Evolutionary conservation across 2,329 filamentous ascomycete genomes (phyloP).

Genomic region (Pseudogymnoascus sp.): DNA sequence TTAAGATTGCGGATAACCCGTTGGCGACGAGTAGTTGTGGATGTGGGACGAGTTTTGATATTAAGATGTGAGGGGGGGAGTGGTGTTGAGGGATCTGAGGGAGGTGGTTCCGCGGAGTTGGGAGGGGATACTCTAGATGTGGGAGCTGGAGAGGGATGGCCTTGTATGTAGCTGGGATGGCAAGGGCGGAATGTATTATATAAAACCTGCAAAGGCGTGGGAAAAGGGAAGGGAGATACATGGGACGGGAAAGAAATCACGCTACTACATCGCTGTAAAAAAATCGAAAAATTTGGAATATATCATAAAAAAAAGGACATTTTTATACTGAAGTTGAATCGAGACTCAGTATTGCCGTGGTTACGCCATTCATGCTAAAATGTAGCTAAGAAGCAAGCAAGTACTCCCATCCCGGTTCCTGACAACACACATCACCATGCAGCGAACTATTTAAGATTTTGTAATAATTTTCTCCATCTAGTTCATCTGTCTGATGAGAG

Average conservation of each 20-base stretch:
- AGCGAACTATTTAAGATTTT: constrained; percentile 6
- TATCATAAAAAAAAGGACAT: constrained; percentile 8
- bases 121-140: neutral
- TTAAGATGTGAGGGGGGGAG: constrained; percentile 53
- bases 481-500: constrained; percentile 97
- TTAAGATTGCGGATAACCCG: constrained; percentile 93
- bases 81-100: neutral
- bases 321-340: constrained; percentile 10
- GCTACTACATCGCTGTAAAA: constrained; percentile 6
- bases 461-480: constrained; percentile 39
- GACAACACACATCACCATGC: constrained; percentile 5
- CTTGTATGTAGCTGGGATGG: too few species aligned
- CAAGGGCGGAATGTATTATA: neutral
- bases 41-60: constrained; percentile 95
- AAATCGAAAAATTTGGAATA: neutral
- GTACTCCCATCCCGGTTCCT: constrained; percentile 9
- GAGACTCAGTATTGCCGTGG: constrained; percentile 10
- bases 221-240: neutral
- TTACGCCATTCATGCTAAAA: constrained; percentile 21
- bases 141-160: neutral
- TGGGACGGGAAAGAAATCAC: neutral
- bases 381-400: constrained; percentile 16
- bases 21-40: constrained; percentile 89
- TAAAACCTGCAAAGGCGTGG: neutral
- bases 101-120: neutral